Base-by-base conservation (phyloP, 805 yeast species). In the Ogataea pilisensis region DNA sequence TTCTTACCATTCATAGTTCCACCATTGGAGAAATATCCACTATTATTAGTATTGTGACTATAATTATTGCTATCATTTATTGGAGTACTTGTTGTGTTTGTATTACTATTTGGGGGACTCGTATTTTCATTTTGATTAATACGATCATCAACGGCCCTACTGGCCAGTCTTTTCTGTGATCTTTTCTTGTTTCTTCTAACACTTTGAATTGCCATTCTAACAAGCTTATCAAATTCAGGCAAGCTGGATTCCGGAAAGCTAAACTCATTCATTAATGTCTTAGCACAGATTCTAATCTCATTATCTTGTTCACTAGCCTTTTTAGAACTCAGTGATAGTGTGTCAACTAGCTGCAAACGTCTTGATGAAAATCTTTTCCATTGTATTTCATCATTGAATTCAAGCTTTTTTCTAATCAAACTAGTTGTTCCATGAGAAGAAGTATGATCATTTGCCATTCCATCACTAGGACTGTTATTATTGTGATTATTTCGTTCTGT, bases 351-450 rank as follows among this genome's bases (percentile, higher is more conserved):
- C 63, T 89, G 96, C 19, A 93, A 69, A 44, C 99, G 69, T 42
- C 98, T 72, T 1, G 95, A 87, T n/a, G 93, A 83, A 60, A 93
- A 91, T 51, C 79, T 75, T 58, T 86, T 87, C 99, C 99, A 93
- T 41, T 75, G 72, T 32, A 78, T 69, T 45, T 87, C 95, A 59
- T 93, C 96, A 8, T 70, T 70, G 64, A 93, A 93, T 39, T 81
- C 75, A 35, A 93, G 71, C 53, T 76, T 75, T 29, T 66, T 62
- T 24, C 93, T 66, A 13, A 85, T 79, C 8, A 51, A 37, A 37
- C 60, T 50, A 1, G 73, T 54, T 27, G 70, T 63, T 21, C 69
- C 73, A 39, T 49, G 47, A 31, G 48, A 37, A n/a, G 56, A 37
- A 21, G 39, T 48, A 11, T 41, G 25, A 16, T 35, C 40, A 37